Evolutionary conservation across 169 alveolate species (phyloP), one percentile per base, ranked within the genome.

Genomic region (Babesia divergens): DNA sequence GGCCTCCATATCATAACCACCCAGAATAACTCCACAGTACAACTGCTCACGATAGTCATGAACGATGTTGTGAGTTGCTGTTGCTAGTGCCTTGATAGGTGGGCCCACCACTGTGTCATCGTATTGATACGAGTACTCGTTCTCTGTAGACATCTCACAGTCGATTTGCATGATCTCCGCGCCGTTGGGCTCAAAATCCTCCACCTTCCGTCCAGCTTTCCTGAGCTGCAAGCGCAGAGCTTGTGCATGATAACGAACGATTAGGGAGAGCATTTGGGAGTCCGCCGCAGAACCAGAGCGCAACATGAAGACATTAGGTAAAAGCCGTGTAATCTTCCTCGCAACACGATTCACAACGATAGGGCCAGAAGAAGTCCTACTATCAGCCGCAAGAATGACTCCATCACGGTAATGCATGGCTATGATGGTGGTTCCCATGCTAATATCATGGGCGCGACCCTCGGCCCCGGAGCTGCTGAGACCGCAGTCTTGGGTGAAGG

Each of bases 251-350:
- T 91, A 79, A 43, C 90, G 77, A 60, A 91, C 89, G 16, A 91
- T 84, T 70, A 86, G 85, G 40, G 94, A 84, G 49, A 94, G 64
- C 44, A 90, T 93, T 84, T 93, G 97, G 18, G 98, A 93, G 80
- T 95, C 98, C 14, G 98, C 96, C n/a, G 98, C 97, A 35, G 96
- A 79, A 18, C 98, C 98, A 44, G 96, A 89, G 32, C 97, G 91
- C 75, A 95, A 88, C 71, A 94, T 95, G 82, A 89, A 94, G n/a
- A 95, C 91, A 51, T 72, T 93, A 40, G 85, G 94, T 72, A 92
- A 68, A 44, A 91, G 74, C 32, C 91, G 83, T 72, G 96, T 91
- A 29, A 94, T 93, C 89, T 94, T 95, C 44, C 97, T 76, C 6
- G 98, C 94, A 28, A 94, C 97, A 38, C 97, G 84, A 58, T 91